Percentiles rank a stretch among this genome's conserved stretches.
Conservation (phyloP, 495 filamentous ascomycete species). For the Aspergillus panamensis region DNA sequence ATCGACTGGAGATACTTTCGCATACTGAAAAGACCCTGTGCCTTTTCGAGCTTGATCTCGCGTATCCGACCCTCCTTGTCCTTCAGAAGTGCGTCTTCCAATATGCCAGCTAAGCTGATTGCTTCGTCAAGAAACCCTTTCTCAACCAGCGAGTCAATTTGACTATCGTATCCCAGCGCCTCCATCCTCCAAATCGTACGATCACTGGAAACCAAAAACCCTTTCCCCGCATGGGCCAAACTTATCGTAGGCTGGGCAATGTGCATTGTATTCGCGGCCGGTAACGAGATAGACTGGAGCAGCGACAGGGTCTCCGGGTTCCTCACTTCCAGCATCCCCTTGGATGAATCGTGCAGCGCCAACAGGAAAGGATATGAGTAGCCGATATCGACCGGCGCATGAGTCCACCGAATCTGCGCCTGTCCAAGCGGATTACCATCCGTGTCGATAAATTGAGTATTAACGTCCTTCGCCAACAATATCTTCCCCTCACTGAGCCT, state of each 20-base stretch:
- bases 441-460: constrained; percentile 84
- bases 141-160: constrained; percentile 79
- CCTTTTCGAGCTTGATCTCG: constrained; percentile 85
- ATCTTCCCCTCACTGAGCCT: constrained; percentile 78
- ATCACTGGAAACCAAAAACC: constrained; percentile 86
- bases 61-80: constrained; percentile 78
- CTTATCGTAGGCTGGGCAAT: constrained; percentile 94
- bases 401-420: constrained; percentile 85
- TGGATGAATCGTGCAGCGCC: constrained; percentile 75
- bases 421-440: constrained; percentile 79
- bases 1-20: constrained; percentile 85
- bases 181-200: constrained; percentile 93
- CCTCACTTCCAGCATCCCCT: constrained; percentile 83
- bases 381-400: constrained; percentile 83
- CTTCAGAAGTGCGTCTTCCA: constrained; percentile 85
- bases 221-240: constrained; percentile 89
- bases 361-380: constrained; percentile 96
- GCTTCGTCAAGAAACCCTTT: constrained; percentile 83
- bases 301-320: constrained; percentile 89
- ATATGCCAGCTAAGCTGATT: constrained; percentile 79
- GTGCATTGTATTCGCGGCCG: constrained; percentile 76
- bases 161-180: constrained; percentile 85
- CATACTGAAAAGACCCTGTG: constrained; percentile 74
- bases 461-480: constrained; percentile 90
- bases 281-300: constrained; percentile 77